Conservation (phyloP, 441 rosid species). For the Pelargonium myrrhifolium region DNA sequence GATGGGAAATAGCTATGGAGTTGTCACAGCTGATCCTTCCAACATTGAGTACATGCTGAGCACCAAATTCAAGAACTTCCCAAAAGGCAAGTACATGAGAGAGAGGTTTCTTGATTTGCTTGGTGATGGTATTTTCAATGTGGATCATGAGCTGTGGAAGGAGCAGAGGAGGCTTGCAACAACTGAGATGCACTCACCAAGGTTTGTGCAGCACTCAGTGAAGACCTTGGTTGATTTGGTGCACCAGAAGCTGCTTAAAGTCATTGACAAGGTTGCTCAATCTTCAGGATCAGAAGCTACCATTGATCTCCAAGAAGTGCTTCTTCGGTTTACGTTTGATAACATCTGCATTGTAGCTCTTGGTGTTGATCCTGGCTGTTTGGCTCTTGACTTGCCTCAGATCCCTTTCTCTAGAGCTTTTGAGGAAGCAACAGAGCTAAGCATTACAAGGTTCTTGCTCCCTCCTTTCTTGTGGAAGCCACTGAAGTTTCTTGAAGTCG, state of each 20-base stretch:
- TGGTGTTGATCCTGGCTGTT: constrained; percentile 64
- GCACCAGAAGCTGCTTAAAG: constrained; percentile 42
- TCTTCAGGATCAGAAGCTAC: constrained; percentile 23
- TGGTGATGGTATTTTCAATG: constrained; percentile 63
- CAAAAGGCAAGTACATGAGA: constrained; percentile 52
- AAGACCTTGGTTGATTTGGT: constrained; percentile 41
- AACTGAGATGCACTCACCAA: constrained; percentile 53
- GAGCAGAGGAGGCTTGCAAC: constrained; percentile 46
- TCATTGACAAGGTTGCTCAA: constrained; percentile 32
- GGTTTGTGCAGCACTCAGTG: constrained; percentile 44
- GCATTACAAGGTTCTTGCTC: constrained; percentile 45
- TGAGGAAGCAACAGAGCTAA: constrained; percentile 65
- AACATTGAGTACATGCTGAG: constrained; percentile 57
- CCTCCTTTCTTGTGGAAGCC: constrained; percentile 65
- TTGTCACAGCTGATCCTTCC: constrained; percentile 46
- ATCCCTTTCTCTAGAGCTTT: constrained; percentile 71
- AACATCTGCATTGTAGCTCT: constrained; percentile 58
- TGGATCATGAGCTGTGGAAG: constrained; percentile 56
- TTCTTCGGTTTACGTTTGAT: constrained; percentile 64
- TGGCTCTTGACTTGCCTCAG: constrained; percentile 44
- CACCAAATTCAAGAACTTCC: constrained; percentile 62
- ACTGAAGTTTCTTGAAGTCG: constrained; percentile 44
- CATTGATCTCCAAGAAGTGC: constrained; percentile 63
- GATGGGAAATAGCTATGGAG: constrained; percentile 47
- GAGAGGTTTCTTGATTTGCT: constrained; percentile 59